Evolutionary conservation across 140 eudicot genomes (phyloP).

Genomic region (Bidens hawaiensis): DNA sequence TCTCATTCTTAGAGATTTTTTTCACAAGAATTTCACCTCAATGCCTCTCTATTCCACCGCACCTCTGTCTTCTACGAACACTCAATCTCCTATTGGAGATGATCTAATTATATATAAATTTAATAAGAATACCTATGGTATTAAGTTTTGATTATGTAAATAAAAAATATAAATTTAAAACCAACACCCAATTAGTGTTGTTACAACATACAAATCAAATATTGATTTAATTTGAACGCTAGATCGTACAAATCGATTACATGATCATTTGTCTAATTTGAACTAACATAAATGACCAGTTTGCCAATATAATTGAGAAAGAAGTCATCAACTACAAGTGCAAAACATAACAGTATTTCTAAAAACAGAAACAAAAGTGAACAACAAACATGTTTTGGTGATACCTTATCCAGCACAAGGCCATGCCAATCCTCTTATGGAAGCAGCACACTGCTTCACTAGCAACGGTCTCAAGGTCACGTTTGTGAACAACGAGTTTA

Average conservation of each 20-base stretch:
- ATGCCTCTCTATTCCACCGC: no score
- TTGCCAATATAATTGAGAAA: neutral
- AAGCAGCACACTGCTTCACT: conserved; percentile 3
- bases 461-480: conserved; percentile 22
- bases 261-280: no score
- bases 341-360: neutral
- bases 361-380: neutral
- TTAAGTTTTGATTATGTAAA: neutral
- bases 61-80: no score
- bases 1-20: no score
- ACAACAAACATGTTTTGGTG: conserved; percentile 17
- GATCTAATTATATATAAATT: neutral
- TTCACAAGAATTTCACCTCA: no score
- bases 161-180: neutral
- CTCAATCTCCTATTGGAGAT: no score
- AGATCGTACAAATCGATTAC: neutral
- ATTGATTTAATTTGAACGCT: no score
- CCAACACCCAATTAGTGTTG: neutral
- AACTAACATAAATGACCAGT: no score
- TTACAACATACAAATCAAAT: neutral
- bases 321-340: neutral
- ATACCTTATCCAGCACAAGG: conserved; percentile 40
- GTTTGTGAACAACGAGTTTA: conserved; percentile 20
- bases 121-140: neutral
- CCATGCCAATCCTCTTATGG: conserved; percentile 30